Percentiles rank a stretch among this genome's conserved stretches.
Evolutionary conservation across 805 yeast genomes (phyloP).

Genomic region (Yamadazyma scolyti): DNA sequence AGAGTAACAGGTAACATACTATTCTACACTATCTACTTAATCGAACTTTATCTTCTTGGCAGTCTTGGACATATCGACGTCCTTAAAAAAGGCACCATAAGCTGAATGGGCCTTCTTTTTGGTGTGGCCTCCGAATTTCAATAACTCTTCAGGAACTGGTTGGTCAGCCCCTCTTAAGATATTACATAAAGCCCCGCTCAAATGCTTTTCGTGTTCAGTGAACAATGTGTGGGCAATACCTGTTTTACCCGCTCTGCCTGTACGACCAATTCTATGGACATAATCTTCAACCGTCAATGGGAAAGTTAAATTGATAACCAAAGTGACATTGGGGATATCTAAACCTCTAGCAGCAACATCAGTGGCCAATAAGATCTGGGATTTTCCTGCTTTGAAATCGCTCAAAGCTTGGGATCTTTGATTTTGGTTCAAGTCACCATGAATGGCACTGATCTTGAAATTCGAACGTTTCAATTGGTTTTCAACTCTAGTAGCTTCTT

Average conservation of each 20-base stretch:
- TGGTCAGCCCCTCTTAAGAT: slow-evolving; percentile 92
- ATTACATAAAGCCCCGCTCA: slow-evolving; percentile 90
- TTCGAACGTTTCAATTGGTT: slow-evolving; percentile 67
- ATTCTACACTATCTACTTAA: slow-evolving; percentile 19
- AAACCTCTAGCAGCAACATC: slow-evolving; percentile 98
- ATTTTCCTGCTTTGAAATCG: slow-evolving; percentile 76
- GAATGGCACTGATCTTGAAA: slow-evolving; percentile 85
- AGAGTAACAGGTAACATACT: too few relatives aligned
- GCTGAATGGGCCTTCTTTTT: slow-evolving; percentile 96
- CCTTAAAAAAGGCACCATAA: slow-evolving; percentile 97
- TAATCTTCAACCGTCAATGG: slow-evolving; percentile 96
- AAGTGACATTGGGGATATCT: slow-evolving; percentile 95
- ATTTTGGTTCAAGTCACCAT: slow-evolving; percentile 90
- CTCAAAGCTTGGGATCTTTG: slow-evolving; percentile 88
- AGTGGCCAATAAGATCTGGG: slow-evolving; percentile 82
- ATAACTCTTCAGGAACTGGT: slow-evolving; percentile 89
- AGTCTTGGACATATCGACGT: slow-evolving; percentile 78
- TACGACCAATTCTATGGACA: slow-evolving; percentile 96
- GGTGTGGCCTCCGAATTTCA: slow-evolving; percentile 96
- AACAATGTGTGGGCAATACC: slow-evolving; percentile 95
- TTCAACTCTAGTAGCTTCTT: slow-evolving; percentile 93
- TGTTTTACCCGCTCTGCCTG: slow-evolving; percentile 95
- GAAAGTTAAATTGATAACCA: slow-evolving; percentile 91
- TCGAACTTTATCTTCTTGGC: slow-evolving; percentile 90
- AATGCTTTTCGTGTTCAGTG: slow-evolving; percentile 94